phyloP scores from a whole-genome alignment of 2,329 filamentous ascomycete genomes.

The Macrophomina pseudophaseolina region DNA sequence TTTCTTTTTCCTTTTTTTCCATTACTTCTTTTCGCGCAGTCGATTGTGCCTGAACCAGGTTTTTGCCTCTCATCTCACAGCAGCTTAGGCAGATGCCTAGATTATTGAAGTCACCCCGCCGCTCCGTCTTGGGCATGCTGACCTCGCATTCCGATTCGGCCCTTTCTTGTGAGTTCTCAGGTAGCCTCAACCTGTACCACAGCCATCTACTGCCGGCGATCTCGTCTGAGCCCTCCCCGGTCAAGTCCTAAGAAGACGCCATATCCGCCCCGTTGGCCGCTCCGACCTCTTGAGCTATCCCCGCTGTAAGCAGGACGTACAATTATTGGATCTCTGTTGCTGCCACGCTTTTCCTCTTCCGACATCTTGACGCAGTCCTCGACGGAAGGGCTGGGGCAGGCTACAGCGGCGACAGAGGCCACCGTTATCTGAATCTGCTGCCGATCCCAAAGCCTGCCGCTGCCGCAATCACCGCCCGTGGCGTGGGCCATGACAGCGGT shows the following conservation, averaged over 20 bases:
- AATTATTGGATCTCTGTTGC: background rate
- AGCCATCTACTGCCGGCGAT: slow-evolving; percentile 4
- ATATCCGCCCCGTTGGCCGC: background rate
- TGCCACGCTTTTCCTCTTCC: background rate
- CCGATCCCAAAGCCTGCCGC: background rate
- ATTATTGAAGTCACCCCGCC: background rate
- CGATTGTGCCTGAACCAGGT: background rate
- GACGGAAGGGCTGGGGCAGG: background rate
- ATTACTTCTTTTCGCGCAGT: background rate
- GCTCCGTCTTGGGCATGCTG: background rate
- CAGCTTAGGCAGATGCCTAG: slow-evolving; percentile 20
- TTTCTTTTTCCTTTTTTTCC: background rate
- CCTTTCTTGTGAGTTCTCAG: background rate
- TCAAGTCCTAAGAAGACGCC: background rate
- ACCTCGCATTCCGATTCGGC: slow-evolving; percentile 19
- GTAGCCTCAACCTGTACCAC: background rate
- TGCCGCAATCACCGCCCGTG: slow-evolving; percentile 1
- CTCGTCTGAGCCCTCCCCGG: background rate
- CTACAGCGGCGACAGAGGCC: background rate
- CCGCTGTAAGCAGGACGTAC: background rate
- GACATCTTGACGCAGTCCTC: background rate
- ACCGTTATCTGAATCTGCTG: background rate
- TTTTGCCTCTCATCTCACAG: slow-evolving; percentile 21
- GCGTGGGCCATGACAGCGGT: background rate
- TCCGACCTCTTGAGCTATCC: background rate